phyloP scores from a whole-genome alignment of 345 rosid genomes.

The Noccaea caerulescens region DNA sequence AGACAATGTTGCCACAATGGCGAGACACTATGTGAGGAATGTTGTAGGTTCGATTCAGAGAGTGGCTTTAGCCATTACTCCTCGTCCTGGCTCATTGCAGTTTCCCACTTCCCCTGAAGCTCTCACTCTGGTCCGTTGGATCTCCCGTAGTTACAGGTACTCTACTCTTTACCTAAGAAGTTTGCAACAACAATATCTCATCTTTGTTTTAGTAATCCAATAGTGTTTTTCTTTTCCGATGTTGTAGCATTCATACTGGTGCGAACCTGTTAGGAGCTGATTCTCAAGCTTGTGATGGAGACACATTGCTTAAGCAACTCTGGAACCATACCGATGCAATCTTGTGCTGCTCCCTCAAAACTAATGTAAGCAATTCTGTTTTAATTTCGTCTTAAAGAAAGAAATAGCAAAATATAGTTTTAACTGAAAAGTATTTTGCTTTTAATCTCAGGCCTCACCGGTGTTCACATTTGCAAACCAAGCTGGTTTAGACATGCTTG shows the following conservation, averaged over 20 bases:
- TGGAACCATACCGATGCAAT: constrained; percentile 92
- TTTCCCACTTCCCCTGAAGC: constrained; percentile 92
- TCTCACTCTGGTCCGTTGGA: constrained; percentile 83
- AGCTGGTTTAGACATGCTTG: constrained; percentile 98
- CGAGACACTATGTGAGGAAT: constrained; percentile 85
- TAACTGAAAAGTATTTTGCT: no score
- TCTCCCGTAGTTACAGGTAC: constrained; percentile 84
- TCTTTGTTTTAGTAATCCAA: neutral
- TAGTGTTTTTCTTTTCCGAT: neutral
- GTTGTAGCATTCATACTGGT: constrained; percentile 66
- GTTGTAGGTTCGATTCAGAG: constrained; percentile 93
- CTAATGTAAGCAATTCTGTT: constrained; percentile 53
- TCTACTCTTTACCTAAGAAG: neutral
- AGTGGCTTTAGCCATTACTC: constrained; percentile 95
- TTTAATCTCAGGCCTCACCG: constrained; percentile 64
- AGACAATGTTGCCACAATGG: constrained; percentile 94
- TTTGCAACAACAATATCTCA: constrained; percentile 1
- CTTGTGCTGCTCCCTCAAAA: constrained; percentile 87
- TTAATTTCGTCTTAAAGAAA: neutral
- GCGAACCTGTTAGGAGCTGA: constrained; percentile 60
- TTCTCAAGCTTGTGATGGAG: constrained; percentile 52
- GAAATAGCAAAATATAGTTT: neutral
- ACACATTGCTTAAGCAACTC: constrained; percentile 75
- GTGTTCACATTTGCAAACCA: constrained; percentile 89
- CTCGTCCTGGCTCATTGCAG: constrained; percentile 54